Percentiles rank a stretch among this genome's conserved stretches.
Conservation (phyloP, 1,284 basidiomycete species). For the Heterobasidion parviporum region DNA sequence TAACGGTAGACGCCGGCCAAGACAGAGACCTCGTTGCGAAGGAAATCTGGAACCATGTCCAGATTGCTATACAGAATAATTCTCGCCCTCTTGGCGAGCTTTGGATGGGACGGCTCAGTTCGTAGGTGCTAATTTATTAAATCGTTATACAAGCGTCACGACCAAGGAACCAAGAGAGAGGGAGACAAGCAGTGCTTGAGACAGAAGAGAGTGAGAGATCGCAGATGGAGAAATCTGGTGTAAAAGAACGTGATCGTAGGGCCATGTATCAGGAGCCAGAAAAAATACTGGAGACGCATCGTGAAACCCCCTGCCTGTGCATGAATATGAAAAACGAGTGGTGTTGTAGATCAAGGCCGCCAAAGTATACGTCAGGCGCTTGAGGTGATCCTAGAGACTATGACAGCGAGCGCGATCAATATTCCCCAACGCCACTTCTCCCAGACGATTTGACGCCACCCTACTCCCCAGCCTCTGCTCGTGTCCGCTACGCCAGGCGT, state of each 20-base stretch:
- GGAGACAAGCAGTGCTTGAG: too few relatives aligned
- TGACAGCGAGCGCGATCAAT: constrained; percentile 63
- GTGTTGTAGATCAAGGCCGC: background rate
- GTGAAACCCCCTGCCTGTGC: background rate
- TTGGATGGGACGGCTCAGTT: constrained; percentile 25
- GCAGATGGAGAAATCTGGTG: background rate
- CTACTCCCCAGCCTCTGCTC: constrained; percentile 23
- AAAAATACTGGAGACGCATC: background rate
- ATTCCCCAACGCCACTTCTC: constrained; percentile 81
- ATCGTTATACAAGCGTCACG: background rate
- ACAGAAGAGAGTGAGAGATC: background rate
- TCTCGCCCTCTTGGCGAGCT: constrained; percentile 30
- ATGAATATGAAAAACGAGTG: too few relatives aligned
- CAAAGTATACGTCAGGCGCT: background rate
- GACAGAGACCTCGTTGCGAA: constrained; percentile 48
- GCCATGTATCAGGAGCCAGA: background rate
- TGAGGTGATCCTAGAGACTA: constrained; percentile 57
- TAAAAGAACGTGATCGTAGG: background rate
- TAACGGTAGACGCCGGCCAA: constrained; percentile 56
- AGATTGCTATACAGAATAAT: constrained; percentile 28
- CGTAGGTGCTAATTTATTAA: background rate
- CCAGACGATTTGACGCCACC: constrained; percentile 62
- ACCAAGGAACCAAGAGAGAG: background rate
- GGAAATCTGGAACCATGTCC: constrained; percentile 49
- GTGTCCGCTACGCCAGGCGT: constrained; percentile 11